Evolutionary conservation across 2,329 filamentous ascomycete species (phyloP).

Genomic region (Coniochaeta prunicola): DNA sequence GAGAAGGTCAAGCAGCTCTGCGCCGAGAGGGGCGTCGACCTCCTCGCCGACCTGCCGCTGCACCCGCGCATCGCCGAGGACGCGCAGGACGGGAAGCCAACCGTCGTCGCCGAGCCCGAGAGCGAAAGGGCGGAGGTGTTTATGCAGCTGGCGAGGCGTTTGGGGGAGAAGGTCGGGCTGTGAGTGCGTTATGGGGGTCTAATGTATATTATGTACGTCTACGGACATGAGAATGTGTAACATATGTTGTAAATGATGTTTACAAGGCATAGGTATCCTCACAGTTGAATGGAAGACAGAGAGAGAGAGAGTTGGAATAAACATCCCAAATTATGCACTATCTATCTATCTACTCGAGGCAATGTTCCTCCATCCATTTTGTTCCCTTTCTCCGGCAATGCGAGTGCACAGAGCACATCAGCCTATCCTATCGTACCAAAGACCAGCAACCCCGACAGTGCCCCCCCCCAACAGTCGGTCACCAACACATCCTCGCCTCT

Average conservation of each 20-base stretch:
- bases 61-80: constrained; percentile 83
- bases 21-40: constrained; percentile 62
- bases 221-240: background rate
- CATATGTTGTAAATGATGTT: background rate
- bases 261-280: too few species aligned
- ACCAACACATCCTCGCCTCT: too few species aligned
- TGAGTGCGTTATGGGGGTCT: background rate
- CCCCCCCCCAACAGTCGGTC: too few species aligned
- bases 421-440: background rate
- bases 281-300: background rate
- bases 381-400: background rate
- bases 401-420: background rate
- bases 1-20: constrained; percentile 64
- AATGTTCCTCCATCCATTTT: background rate
- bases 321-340: background rate
- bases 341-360: background rate
- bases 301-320: background rate
- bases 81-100: constrained; percentile 80
- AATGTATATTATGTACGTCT: background rate
- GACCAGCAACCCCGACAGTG: too few species aligned
- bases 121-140: constrained; percentile 69
- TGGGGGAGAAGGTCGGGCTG: constrained; percentile 39
- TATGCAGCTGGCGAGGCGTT: constrained; percentile 55
- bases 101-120: constrained; percentile 77
- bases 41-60: constrained; percentile 83